Base-by-base conservation (phyloP, 495 filamentous ascomycete species). In the Sporormia fimetaria region DNA sequence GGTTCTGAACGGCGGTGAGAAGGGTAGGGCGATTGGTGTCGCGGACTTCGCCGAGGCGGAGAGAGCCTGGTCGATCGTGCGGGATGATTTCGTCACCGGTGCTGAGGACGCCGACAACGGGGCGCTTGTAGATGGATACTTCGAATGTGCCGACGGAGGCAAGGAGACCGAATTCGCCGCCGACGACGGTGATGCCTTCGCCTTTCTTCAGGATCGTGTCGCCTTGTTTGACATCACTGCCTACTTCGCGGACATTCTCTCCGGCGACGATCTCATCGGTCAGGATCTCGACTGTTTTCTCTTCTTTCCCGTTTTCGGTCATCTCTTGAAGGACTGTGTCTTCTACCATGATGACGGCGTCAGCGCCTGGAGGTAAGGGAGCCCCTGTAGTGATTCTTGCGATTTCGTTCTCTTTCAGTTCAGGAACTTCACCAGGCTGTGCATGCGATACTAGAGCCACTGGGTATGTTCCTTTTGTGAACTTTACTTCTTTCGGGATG, bases 301-400 rank as follows among this genome's bases (percentile, higher is more conserved):
- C 90, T 61, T 98, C 90, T 41, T 71, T 67, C 3, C 78, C 81
- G 47, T 87, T 85, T 0, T 82, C 76, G 0, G 83, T 92, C 54
- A 69, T 70, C 3, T 69, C 73, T 26, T 67, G 74, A 8, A 96
- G 61, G 1, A 74, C 63, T 0, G 90, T 96, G 54, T 96, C 90
- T 63, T 98, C 90, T 2, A 96, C 90, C 92, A 96, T 98, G 15
- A 94, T 81, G 11, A 96, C 88, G 2, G 87, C 77, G 26, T 81
- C 94, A 9, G 90, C 85, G 3, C 87, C 85, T 0, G 77, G 74
- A 3, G 92, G 90, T 2, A 98, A 65, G 9, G 90, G 88, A 3
- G 92, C 90, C 0, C 90, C 90, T 0, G 90, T 98, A 1, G 90
- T 96, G 47, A 96, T 94, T 21, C 90, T 65, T 6, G 92, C 76